Evolutionary conservation across 2,329 filamentous ascomycete genomes (phyloP).

Genomic region (Venturia pyrina): DNA sequence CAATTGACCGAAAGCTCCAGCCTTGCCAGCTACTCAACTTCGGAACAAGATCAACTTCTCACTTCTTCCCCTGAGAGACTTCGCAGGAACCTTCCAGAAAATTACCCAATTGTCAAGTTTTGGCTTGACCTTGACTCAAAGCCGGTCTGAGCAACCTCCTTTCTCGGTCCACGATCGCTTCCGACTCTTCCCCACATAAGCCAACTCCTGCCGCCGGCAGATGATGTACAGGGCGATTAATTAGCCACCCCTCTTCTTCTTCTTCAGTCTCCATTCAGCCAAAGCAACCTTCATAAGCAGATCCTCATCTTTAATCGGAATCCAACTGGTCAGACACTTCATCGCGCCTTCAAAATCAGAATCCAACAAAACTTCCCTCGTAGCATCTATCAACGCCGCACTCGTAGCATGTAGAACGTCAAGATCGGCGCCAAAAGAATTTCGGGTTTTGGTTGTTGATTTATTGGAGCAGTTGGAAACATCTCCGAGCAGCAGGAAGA

Average conservation of each 20-base stretch:
- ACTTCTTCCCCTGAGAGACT: background rate
- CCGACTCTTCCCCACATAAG: background rate
- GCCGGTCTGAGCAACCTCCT: background rate
- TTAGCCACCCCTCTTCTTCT: constrained; percentile 37
- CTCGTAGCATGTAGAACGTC: constrained; percentile 85
- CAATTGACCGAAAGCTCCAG: background rate
- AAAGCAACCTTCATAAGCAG: constrained; percentile 82
- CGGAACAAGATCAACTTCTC: background rate
- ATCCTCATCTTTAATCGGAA: constrained; percentile 90
- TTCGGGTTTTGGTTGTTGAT: constrained; percentile 17
- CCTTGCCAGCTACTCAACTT: background rate
- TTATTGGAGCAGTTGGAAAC: constrained; percentile 34
- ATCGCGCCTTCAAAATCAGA: constrained; percentile 97
- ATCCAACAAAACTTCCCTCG: constrained; percentile 77
- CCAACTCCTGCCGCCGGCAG: background rate
- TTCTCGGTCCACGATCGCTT: background rate
- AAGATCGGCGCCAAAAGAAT: constrained; percentile 52
- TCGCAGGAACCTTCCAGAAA: background rate
- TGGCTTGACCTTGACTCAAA: background rate
- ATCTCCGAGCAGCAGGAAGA: constrained; percentile 90
- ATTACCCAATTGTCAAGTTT: background rate
- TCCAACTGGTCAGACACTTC: constrained; percentile 91
- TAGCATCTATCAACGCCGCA: constrained; percentile 82
- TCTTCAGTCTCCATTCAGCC: constrained; percentile 70
- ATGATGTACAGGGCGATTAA: background rate